Percentiles rank a stretch among this genome's conserved stretches.
Evolutionary conservation across 164 flowering plant species (phyloP).

Genomic region (Vitis riparia): DNA sequence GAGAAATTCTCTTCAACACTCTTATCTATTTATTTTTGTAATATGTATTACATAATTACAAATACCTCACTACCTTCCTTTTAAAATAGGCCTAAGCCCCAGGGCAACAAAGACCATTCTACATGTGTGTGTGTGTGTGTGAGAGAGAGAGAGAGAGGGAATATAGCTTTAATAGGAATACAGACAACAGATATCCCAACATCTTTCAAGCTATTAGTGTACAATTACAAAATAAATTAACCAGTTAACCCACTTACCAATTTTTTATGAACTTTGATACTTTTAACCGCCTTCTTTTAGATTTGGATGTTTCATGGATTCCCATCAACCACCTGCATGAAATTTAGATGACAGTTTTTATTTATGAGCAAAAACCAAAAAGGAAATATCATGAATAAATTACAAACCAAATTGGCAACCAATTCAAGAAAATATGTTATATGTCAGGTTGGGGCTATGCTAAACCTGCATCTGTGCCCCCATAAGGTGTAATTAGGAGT

Average conservation of each 20-base stretch:
- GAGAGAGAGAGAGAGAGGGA: no score
- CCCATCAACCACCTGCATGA: slow-evolving; percentile 47
- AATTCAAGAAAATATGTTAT: neutral
- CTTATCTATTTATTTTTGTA: no score
- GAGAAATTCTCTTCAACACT: no score
- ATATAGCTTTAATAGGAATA: no score
- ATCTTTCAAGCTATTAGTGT: neutral
- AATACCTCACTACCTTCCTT: no score
- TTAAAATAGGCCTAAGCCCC: no score
- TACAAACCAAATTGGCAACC: neutral
- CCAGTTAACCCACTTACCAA: slow-evolving; percentile 8
- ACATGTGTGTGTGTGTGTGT: no score
- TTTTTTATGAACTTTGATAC: slow-evolving; percentile 10
- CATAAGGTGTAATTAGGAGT: slow-evolving; percentile 1
- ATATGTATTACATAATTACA: no score
- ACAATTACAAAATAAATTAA: no score
- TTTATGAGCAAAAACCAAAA: neutral
- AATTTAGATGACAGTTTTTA: neutral
- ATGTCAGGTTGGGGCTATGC: neutral
- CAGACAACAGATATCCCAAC: no score
- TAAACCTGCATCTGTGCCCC: neutral
- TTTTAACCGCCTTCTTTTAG: slow-evolving; percentile 9
- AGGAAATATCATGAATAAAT: neutral
- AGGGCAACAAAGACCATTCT: no score
- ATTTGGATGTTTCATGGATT: slow-evolving; percentile 23